Conservation (phyloP, 2,329 filamentous ascomycete species). For the Ascomycota sp. region DNA sequence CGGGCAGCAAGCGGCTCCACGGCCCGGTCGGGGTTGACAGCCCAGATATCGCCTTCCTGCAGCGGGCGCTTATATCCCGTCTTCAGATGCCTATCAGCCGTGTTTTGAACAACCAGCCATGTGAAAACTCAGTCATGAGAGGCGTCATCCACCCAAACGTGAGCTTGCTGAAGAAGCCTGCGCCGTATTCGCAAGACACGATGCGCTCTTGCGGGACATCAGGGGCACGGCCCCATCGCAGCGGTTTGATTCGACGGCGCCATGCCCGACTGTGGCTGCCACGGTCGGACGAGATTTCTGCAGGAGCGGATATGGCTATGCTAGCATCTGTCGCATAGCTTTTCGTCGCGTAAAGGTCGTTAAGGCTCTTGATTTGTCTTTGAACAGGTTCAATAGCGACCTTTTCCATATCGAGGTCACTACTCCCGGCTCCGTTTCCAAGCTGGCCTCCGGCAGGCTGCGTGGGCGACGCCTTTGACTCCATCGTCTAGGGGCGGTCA, state of each 20-base stretch:
- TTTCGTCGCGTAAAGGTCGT: conserved; percentile 13
- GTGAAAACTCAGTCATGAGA: conserved; percentile 55
- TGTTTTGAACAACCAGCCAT: no score
- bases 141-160: conserved; percentile 84
- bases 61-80: conserved; percentile 71
- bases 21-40: conserved; percentile 61
- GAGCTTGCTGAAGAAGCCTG: conserved; percentile 52
- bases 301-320: conserved; percentile 13
- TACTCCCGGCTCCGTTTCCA: no score
- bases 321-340: conserved; percentile 35
- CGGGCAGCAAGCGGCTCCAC: conserved; percentile 48
- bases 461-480: no score
- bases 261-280: conserved; percentile 27
- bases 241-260: conserved; percentile 40
- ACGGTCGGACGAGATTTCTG: neutral
- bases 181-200: conserved; percentile 48
- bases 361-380: no score
- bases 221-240: conserved; percentile 36
- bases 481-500: no score
- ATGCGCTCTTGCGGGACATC: conserved; percentile 31
- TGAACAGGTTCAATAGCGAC: no score
- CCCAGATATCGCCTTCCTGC: conserved; percentile 71
- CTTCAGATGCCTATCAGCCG: no score
- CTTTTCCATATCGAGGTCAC: no score
- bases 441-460: no score